phyloP scores from a whole-genome alignment of 495 filamentous ascomycete species.

The Neurospora tetrasperma region DNA sequence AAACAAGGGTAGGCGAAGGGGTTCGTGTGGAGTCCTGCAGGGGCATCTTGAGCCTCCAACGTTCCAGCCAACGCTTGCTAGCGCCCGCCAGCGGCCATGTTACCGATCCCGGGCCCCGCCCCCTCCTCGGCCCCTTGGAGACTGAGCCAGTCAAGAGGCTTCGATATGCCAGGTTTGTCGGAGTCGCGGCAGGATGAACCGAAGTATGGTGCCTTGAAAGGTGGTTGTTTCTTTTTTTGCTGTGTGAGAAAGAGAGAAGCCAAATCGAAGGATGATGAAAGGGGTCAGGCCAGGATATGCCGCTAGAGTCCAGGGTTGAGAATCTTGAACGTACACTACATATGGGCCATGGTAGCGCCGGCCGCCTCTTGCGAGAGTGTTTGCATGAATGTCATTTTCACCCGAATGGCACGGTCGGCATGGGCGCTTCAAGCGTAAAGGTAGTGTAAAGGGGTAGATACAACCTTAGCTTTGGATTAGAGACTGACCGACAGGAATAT shows the following conservation, averaged over 20 bases:
- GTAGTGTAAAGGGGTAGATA: neutral
- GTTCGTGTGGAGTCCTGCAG: neutral
- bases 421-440: neutral
- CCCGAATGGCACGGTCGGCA: neutral
- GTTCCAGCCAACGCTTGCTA: neutral
- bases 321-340: neutral
- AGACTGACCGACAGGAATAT: neutral
- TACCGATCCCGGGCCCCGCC: neutral
- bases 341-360: neutral
- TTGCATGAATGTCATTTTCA: neutral
- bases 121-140: neutral
- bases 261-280: neutral
- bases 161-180: neutral
- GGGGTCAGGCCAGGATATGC: neutral
- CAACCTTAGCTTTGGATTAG: neutral
- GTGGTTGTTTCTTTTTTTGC: neutral
- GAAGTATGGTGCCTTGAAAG: neutral
- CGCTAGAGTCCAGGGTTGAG: neutral
- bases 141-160: neutral
- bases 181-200: neutral
- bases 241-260: neutral
- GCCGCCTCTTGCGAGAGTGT: neutral
- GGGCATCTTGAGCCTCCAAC: slow-evolving; percentile 1
- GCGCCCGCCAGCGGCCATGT: neutral
- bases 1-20: neutral